These are phyloP conservation scores for Rubroboletus pulcherrimus DNA, from an alignment of 768 basidiomycete species.

Conservation along the genomic window DNA sequence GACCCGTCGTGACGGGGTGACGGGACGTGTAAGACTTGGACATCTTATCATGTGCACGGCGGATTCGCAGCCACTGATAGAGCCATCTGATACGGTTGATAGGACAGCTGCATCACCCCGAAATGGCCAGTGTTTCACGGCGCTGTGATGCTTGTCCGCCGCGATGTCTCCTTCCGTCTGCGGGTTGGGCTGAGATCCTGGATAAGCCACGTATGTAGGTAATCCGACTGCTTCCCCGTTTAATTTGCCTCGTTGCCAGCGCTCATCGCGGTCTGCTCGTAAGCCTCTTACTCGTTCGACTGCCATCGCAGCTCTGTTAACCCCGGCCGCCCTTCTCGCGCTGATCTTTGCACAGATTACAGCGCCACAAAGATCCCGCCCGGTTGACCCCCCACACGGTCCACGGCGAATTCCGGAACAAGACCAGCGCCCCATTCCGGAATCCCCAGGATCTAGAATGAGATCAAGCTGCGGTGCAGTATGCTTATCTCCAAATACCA, in stretches of 20 bases:
- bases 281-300: constrained; percentile 2
- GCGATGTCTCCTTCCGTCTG: constrained; percentile 2
- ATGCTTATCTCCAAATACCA: constrained; percentile 5
- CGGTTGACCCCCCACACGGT: not conserved
- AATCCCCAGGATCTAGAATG: constrained; percentile 1
- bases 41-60: constrained; percentile 1
- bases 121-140: constrained; percentile 22
- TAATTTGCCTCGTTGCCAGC: constrained; percentile 6
- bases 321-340: constrained; percentile 8
- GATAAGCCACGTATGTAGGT: not conserved
- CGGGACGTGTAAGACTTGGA: constrained; percentile 3
- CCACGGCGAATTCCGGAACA: constrained; percentile 18
- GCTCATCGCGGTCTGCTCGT: constrained; percentile 11
- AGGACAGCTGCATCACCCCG: constrained; percentile 13
- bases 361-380: constrained; percentile 15
- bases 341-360: constrained; percentile 11
- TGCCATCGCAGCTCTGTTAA: not conserved
- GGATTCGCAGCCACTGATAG: constrained; percentile 19
- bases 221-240: constrained; percentile 5
- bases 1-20: constrained; percentile 4
- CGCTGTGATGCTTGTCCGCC: constrained; percentile 17
- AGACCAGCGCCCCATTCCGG: not conserved
- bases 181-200: not conserved
- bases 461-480: not conserved
- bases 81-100: constrained; percentile 29